Evolutionary conservation across 129 eudicot species (phyloP).

Genomic region (Flaveria trinervia): DNA sequence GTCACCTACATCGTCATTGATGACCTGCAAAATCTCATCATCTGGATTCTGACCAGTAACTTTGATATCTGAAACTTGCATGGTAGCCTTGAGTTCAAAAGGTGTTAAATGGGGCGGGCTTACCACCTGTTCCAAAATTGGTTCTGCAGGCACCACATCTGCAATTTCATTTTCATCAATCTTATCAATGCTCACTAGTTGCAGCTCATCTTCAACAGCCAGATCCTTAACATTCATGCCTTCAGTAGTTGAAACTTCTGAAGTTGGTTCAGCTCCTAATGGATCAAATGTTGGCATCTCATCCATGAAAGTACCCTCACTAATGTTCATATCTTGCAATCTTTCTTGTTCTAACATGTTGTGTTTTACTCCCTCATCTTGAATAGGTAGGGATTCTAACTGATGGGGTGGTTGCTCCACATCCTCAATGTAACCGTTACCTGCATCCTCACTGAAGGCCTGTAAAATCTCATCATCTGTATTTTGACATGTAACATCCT

Average conservation of each 20-base stretch:
- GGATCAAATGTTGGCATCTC: constrained; percentile 9
- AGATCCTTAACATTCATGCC: constrained; percentile 13
- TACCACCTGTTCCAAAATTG: constrained; percentile 26
- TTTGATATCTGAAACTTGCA: constrained; percentile 27
- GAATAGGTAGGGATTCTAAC: constrained; percentile 43
- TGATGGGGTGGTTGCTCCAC: constrained; percentile 22
- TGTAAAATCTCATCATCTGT: constrained; percentile 27
- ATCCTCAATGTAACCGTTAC: constrained; percentile 28
- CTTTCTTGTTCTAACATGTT: constrained; percentile 31
- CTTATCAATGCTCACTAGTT: constrained; percentile 22
- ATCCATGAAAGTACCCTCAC: constrained; percentile 11
- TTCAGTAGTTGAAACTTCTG: constrained; percentile 11
- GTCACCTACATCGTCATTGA: constrained; percentile 27
- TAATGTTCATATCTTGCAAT: not conserved
- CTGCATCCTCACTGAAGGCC: constrained; percentile 22
- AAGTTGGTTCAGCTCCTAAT: constrained; percentile 29
- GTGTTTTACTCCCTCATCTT: constrained; percentile 38
- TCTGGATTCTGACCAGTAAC: constrained; percentile 23
- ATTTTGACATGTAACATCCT: constrained; percentile 19
- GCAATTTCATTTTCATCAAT: constrained; percentile 25
- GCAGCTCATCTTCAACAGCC: constrained; percentile 13
- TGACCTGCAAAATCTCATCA: constrained; percentile 26
- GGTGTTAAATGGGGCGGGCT: constrained; percentile 17
- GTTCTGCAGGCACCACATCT: constrained; percentile 20
- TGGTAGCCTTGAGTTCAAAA: constrained; percentile 23